Evolutionary conservation across 768 basidiomycete genomes (phyloP).

Genomic region (Lactarius trivialis): DNA sequence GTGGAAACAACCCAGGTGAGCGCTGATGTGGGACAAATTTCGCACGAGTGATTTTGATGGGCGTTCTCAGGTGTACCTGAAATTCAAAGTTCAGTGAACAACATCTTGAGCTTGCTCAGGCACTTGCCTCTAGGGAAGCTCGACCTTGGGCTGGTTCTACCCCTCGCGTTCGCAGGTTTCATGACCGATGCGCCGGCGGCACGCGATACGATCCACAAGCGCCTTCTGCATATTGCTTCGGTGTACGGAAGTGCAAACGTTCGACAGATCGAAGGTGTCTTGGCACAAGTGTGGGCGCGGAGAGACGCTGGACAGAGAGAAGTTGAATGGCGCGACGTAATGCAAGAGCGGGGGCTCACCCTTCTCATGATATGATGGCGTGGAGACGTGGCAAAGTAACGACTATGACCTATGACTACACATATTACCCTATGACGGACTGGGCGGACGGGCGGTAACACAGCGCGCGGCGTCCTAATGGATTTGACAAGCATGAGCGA

Average conservation of each 20-base stretch:
- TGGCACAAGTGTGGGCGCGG: slow-evolving; percentile 22
- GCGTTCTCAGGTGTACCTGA: slow-evolving; percentile 22
- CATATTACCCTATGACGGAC: slow-evolving; percentile 12
- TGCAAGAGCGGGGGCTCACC: slow-evolving; percentile 23
- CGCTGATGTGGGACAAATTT: not conserved
- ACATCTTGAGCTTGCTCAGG: slow-evolving; percentile 18
- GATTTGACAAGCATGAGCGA: slow-evolving; percentile 11
- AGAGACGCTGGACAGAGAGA: slow-evolving; percentile 15
- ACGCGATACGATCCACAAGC: slow-evolving; percentile 17
- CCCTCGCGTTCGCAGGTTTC: slow-evolving; percentile 17
- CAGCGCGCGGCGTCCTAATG: slow-evolving; percentile 7
- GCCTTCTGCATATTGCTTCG: slow-evolving; percentile 15
- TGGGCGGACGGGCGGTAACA: not conserved
- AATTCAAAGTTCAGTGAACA: slow-evolving; percentile 16
- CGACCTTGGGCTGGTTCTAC: slow-evolving; percentile 21
- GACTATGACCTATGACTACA: no score
- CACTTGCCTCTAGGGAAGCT: slow-evolving; percentile 17
- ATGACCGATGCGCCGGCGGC: slow-evolving; percentile 16
- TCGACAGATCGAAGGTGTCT: slow-evolving; percentile 17
- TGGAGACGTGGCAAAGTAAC: not conserved
- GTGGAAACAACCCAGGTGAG: slow-evolving; percentile 23
- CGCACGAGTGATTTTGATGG: slow-evolving; percentile 5
- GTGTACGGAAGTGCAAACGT: slow-evolving; percentile 15
- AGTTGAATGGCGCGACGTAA: slow-evolving; percentile 23
- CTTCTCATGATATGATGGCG: slow-evolving; percentile 21